Base-by-base conservation (phyloP, 257 asterid genomes). In the Scutellaria barbata region DNA sequence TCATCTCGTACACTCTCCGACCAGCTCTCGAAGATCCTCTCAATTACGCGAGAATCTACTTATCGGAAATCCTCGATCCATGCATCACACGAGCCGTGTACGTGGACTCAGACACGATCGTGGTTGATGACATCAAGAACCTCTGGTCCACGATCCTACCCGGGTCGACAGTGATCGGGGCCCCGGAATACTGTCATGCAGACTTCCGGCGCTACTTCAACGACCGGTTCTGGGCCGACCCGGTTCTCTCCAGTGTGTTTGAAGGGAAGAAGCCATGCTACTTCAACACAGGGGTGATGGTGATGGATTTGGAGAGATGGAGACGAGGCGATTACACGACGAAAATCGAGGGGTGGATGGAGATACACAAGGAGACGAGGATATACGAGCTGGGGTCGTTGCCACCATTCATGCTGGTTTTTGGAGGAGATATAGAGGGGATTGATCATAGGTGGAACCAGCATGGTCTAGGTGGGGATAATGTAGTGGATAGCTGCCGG, bases 381-480 rank as follows among this genome's bases (percentile, higher is more conserved):
- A 88, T 90, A 17, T 88, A 90, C 46, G 87, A 84, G 68, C 66
- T 88, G 85, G 96, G 96, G 1, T 88, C 95, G 0, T 74, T 80
- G 45, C 96, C 97, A 0, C 92, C 96, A 1, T 81, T 90, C 35
- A 74, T 90, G 96, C 73, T 90, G 60, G 95, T 88, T 22, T 90
- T 88, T 30, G 94, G 86, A 16, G 96, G 96, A 18, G 85, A 88
- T 4, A 79, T 90, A 8, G 87, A 82, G 53, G 82, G 86, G 12
- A 69, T 90, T 69, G 85, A 85, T 74, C 86, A 84, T 56, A 75
- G 85, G 55, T 90, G 97, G 97, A 86, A 90, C 16, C 97, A 90
- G 33, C 97, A 90, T 64, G 97, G 97, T 13, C 79, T 90, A 2
- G 92, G 96, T 12, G 97, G 94, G 20, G 92, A 90, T 59, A 88